Conservation (phyloP, 805 yeast species). For the Saccharomyces jurei region DNA sequence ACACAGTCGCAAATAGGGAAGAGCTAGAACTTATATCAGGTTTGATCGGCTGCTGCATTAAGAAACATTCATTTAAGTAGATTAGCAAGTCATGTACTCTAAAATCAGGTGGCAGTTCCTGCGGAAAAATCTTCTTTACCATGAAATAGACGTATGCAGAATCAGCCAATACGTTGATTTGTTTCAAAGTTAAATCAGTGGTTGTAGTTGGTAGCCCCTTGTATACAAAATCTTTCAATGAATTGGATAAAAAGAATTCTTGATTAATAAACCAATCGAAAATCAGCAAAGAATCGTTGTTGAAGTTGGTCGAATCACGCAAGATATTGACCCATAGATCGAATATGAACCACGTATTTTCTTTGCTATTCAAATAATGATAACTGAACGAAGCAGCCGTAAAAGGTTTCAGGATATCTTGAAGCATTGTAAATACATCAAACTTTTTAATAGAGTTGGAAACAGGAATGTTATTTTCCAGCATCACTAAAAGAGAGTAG, state of each 20-base stretch:
- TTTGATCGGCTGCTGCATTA: neutral
- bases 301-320: constrained; percentile 3
- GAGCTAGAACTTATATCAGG: neutral
- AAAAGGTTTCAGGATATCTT: neutral
- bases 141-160: neutral
- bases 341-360: constrained; percentile 6
- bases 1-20: neutral
- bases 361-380: neutral
- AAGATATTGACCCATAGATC: constrained; percentile 7
- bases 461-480: neutral
- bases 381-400: neutral
- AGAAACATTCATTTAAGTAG: neutral
- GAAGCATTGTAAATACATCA: neutral
- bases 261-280: constrained; percentile 7
- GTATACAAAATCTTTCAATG: neutral
- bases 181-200: neutral
- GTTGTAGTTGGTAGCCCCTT: neutral
- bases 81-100: neutral
- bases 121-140: neutral
- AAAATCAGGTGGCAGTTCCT: neutral
- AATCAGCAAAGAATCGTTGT: constrained; percentile 3
- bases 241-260: neutral
- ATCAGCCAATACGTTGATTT: neutral
- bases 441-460: neutral
- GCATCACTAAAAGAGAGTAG: neutral